Evolutionary conservation across 768 basidiomycete species (phyloP).

Genomic region (Pisolithus marmoratus): DNA sequence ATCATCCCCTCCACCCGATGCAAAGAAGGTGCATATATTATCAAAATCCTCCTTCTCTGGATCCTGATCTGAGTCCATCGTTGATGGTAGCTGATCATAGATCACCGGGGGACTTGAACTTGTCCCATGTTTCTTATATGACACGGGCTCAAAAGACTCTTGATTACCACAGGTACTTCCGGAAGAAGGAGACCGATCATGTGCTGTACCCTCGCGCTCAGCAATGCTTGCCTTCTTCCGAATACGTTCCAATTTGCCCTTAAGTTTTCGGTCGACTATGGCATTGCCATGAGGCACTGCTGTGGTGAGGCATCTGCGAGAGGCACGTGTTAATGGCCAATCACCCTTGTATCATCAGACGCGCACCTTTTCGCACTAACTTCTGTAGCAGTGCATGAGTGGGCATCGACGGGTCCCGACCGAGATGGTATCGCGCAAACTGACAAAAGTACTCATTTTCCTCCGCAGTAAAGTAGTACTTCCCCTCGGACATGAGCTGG

Average conservation of each 20-base stretch:
- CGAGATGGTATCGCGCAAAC: conserved; percentile 42
- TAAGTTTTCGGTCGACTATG: conserved; percentile 30
- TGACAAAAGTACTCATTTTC: conserved; percentile 45
- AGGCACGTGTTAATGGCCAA: not conserved
- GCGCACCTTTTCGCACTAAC: conserved; percentile 43
- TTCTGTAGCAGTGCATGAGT: conserved; percentile 31
- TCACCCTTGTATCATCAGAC: not conserved
- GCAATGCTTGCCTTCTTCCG: conserved; percentile 48
- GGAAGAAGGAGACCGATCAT: not conserved
- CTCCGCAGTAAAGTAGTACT: conserved; percentile 41
- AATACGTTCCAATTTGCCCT: conserved; percentile 38
- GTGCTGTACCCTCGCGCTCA: conserved; percentile 34
- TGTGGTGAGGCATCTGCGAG: conserved; percentile 57
- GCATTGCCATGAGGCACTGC: conserved; percentile 43
- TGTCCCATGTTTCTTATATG: conserved; percentile 1
- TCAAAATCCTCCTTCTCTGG: conserved; percentile 40
- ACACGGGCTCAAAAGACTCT: not conserved
- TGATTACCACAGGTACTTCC: not conserved
- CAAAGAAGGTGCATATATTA: conserved; percentile 50
- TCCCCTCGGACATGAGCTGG: conserved; percentile 19
- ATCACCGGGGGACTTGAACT: not conserved
- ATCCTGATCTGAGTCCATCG: conserved; percentile 2
- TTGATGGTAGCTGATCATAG: not conserved
- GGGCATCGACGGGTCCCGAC: conserved; percentile 43
- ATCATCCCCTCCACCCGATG: conserved; percentile 43